These are phyloP conservation scores for Penicillium digitatum DNA, from an alignment of 2,329 filamentous ascomycete genomes.

Conservation along the genomic window DNA sequence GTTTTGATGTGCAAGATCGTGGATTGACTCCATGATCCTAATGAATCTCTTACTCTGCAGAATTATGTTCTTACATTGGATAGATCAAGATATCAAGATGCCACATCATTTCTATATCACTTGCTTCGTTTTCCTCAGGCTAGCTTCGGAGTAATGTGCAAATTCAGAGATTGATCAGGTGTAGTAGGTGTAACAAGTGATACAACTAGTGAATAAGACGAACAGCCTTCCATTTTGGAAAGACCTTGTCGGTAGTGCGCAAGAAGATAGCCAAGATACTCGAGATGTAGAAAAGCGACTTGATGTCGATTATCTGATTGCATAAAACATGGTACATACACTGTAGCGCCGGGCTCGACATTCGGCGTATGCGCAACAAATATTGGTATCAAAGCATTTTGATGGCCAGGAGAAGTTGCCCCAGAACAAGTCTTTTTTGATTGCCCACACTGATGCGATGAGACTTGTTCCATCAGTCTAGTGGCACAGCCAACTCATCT, in stretches of 20 bases:
- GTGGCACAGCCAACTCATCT: constrained; percentile 4
- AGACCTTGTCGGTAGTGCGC: neutral
- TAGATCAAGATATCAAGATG: constrained; percentile 5
- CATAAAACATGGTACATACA: constrained; percentile 28
- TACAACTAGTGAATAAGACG: neutral
- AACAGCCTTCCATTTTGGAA: neutral
- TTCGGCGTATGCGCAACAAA: constrained; percentile 17
- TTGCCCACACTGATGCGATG: constrained; percentile 3
- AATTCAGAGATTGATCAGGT: neutral
- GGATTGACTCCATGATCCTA: constrained; percentile 24
- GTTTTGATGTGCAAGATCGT: constrained; percentile 17
- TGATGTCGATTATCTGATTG: constrained; percentile 21
- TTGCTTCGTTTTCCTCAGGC: neutral
- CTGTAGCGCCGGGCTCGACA: constrained; percentile 18
- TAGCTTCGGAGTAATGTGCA: neutral
- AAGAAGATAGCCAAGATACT: neutral
- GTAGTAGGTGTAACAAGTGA: neutral
- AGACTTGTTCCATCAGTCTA: constrained; percentile 2
- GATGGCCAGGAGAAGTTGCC: constrained; percentile 6
- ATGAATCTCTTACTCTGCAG: constrained; percentile 21
- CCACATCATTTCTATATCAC: neutral
- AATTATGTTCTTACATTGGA: neutral
- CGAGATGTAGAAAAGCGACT: constrained; percentile 19
- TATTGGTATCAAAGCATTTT: constrained; percentile 27
- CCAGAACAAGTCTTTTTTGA: constrained; percentile 1